Evolutionary conservation across 2,329 filamentous ascomycete genomes (phyloP).

Genomic region (Plenodomus lindquistii): DNA sequence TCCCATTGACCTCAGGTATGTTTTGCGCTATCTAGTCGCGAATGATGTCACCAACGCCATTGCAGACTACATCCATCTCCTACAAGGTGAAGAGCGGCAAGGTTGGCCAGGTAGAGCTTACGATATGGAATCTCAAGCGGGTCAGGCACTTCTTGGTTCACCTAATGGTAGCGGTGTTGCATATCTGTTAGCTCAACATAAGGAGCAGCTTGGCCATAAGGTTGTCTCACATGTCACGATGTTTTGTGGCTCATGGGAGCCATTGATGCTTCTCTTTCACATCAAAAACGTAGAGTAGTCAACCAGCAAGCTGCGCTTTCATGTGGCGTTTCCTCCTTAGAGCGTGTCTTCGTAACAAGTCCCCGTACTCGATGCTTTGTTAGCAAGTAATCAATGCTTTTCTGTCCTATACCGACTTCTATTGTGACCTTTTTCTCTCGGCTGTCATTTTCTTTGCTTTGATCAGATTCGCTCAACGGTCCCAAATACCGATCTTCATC

Average conservation of each 20-base stretch:
- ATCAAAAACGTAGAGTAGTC: background rate
- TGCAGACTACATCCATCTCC: background rate
- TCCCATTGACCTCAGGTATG: background rate
- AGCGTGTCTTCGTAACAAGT: no score
- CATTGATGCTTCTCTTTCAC: slow-evolving; percentile 1
- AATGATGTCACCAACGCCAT: background rate
- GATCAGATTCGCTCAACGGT: no score
- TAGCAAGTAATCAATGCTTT: background rate
- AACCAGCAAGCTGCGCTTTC: background rate
- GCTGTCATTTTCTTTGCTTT: no score
- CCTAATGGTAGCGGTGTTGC: slow-evolving; percentile 12
- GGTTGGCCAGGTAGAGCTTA: slow-evolving; percentile 11
- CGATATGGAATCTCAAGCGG: slow-evolving; percentile 7
- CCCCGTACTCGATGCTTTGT: background rate
- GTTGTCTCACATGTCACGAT: slow-evolving; percentile 5
- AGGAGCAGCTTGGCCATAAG: slow-evolving; percentile 9
- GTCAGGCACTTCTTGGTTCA: slow-evolving; percentile 7
- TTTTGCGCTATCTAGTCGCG: background rate
- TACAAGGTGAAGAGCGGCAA: background rate
- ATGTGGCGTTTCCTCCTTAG: no score
- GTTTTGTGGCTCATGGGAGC: slow-evolving; percentile 1
- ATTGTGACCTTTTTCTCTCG: no score
- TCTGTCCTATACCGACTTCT: no score
- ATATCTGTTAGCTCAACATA: slow-evolving; percentile 8
- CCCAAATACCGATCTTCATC: no score